These are phyloP conservation scores for Backusella morwellensis DNA, from an alignment of 192 early-diverging fungal genomes.

Conservation along the genomic window DNA sequence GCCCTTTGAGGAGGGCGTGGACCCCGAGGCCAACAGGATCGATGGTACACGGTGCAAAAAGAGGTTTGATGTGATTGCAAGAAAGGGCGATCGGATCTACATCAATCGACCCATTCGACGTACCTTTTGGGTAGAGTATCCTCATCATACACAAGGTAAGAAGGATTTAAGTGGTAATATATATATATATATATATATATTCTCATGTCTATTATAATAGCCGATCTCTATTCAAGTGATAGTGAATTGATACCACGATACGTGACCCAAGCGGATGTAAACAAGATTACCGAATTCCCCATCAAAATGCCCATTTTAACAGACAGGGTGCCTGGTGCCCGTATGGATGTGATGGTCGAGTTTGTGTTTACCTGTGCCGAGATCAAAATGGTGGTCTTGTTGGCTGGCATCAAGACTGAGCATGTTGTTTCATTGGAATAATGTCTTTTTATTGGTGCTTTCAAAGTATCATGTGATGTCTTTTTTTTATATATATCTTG, in stretches of 20 bases:
- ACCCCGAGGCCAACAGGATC: constrained; percentile 35
- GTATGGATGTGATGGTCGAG: constrained; percentile 38
- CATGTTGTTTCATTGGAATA: constrained; percentile 2
- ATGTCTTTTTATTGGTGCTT: background rate
- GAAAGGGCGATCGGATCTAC: constrained; percentile 31
- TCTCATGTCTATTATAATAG: background rate
- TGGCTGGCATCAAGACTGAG: constrained; percentile 5
- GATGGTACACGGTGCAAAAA: constrained; percentile 36
- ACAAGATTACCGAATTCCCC: constrained; percentile 2
- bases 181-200: too few relatives aligned
- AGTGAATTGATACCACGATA: background rate
- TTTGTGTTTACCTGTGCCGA: constrained; percentile 26
- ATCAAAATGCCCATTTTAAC: background rate
- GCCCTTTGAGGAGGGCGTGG: constrained; percentile 43
- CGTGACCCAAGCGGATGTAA: background rate
- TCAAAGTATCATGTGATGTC: background rate
- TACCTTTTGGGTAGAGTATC: constrained; percentile 2
- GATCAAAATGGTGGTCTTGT: constrained; percentile 21
- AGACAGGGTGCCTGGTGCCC: background rate
- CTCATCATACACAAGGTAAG: constrained; percentile 10
- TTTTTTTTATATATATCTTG: background rate
- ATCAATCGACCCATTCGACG: constrained; percentile 41
- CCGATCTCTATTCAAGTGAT: constrained; percentile 8
- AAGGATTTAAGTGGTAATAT: too few relatives aligned
- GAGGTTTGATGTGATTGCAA: constrained; percentile 27